These are phyloP conservation scores for Cymbopogon flexuosus DNA, from an alignment of 202 grass and related monocot genomes.

Conservation along the genomic window DNA sequence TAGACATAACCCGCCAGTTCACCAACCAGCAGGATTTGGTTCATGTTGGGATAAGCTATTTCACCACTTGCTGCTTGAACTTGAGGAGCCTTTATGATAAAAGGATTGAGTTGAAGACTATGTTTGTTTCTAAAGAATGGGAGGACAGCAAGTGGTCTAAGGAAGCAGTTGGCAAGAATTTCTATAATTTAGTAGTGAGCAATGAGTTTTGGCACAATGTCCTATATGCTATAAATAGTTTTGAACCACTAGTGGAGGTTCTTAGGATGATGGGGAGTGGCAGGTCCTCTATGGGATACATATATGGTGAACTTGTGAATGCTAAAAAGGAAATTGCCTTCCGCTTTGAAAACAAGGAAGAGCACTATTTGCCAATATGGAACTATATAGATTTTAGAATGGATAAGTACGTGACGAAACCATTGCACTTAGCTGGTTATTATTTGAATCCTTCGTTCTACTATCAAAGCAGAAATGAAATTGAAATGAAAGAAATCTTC, in stretches of 20 bases:
- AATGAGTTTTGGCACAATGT: neutral
- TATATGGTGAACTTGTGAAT: neutral
- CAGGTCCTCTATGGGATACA: neutral
- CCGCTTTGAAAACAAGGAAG: constrained; percentile 12
- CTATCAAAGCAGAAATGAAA: constrained; percentile 5
- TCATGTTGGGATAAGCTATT: neutral
- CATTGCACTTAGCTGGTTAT: constrained; percentile 6
- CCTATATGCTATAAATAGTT: neutral
- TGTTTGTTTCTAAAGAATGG: constrained; percentile 30
- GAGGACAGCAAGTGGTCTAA: constrained; percentile 17
- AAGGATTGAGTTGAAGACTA: neutral
- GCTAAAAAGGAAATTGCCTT: constrained; percentile 26
- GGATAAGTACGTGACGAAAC: neutral
- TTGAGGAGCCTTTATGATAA: constrained; percentile 14
- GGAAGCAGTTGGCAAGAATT: neutral
- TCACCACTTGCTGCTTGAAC: neutral
- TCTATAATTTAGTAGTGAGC: neutral
- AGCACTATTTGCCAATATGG: constrained; percentile 11
- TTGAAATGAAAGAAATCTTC: constrained; percentile 5
- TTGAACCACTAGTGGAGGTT: constrained; percentile 3
- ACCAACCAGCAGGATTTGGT: constrained; percentile 11
- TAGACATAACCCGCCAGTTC: constrained; percentile 16
- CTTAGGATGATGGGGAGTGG: neutral
- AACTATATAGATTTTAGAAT: neutral
- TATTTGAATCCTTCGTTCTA: constrained; percentile 27